Evolutionary conservation across 2,329 filamentous ascomycete genomes (phyloP).

Genomic region (Tolypocladium inflatum): DNA sequence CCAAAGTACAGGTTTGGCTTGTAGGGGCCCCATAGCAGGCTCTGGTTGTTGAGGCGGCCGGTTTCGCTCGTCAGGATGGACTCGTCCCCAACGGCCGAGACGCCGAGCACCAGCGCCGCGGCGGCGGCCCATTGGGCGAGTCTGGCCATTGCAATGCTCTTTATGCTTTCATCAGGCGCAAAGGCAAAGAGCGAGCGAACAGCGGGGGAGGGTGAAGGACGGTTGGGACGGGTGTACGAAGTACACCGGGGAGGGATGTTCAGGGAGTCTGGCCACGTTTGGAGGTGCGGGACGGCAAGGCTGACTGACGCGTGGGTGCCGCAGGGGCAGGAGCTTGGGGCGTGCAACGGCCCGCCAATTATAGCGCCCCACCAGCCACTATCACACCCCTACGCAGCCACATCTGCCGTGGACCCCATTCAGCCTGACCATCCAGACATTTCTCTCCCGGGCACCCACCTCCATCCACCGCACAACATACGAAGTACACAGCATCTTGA

Average conservation of each 20-base stretch:
- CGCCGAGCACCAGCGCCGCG: conserved; percentile 15
- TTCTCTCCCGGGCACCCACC: neutral
- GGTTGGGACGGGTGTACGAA: too few relatives aligned
- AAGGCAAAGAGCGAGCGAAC: neutral
- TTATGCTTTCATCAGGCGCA: neutral
- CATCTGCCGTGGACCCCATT: conserved; percentile 4
- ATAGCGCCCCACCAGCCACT: neutral
- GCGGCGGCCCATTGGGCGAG: conserved; percentile 20
- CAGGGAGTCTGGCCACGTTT: conserved; percentile 1
- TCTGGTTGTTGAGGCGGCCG: conserved; percentile 60
- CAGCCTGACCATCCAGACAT: neutral
- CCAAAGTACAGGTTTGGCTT: conserved; percentile 92
- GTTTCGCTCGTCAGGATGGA: conserved; percentile 39
- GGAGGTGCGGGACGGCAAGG: conserved; percentile 10
- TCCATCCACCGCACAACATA: too few relatives aligned
- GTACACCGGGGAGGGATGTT: neutral
- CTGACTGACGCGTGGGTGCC: conserved; percentile 12
- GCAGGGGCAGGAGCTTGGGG: conserved; percentile 8
- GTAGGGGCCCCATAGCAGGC: conserved; percentile 92
- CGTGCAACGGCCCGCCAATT: conserved; percentile 10
- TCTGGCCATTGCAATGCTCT: conserved; percentile 18
- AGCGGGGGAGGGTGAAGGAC: neutral
- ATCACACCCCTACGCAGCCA: conserved; percentile 8
- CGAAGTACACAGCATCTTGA: neutral
- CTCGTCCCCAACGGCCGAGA: conserved; percentile 16